Conservation (phyloP, 2,329 filamentous ascomycete genomes). For the Ilyonectria destructans region DNA sequence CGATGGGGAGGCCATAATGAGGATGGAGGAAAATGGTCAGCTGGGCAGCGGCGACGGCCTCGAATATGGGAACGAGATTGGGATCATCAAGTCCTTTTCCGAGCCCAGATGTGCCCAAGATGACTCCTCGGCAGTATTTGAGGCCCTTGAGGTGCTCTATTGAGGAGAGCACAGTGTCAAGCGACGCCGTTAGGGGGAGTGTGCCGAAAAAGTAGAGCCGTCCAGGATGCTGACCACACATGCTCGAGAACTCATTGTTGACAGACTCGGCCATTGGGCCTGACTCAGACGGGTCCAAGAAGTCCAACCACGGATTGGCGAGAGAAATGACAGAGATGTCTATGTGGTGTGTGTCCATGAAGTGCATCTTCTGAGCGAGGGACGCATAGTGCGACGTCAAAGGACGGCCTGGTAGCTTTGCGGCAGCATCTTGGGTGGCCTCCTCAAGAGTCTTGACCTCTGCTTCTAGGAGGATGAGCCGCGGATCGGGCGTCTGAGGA, state of each 20-base stretch:
- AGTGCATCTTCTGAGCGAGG: conserved; percentile 83
- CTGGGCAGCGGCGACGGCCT: conserved; percentile 75
- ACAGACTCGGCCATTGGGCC: conserved; percentile 75
- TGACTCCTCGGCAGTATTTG: conserved; percentile 84
- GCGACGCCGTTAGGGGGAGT: conserved; percentile 81
- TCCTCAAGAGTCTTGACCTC: conserved; percentile 65
- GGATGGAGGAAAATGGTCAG: conserved; percentile 89
- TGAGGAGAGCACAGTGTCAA: conserved; percentile 74
- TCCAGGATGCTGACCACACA: conserved; percentile 78
- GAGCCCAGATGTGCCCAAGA: conserved; percentile 88
- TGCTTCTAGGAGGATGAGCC: conserved; percentile 76
- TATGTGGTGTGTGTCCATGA: conserved; percentile 90
- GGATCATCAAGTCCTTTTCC: conserved; percentile 87
- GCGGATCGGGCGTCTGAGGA: conserved; percentile 68
- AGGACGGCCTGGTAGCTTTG: conserved; percentile 81
- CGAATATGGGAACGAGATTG: conserved; percentile 79
- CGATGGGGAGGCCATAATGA: conserved; percentile 88
- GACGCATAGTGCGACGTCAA: conserved; percentile 89
- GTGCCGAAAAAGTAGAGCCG: conserved; percentile 88
- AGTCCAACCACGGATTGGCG: conserved; percentile 96
- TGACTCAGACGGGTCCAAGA: conserved; percentile 76
- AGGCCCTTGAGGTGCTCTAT: conserved; percentile 75
- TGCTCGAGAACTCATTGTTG: conserved; percentile 83
- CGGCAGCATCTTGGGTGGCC: conserved; percentile 68
- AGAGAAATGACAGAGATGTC: conserved; percentile 88